Conservation (phyloP, 139 green algal genomes). For the Picochlorum sp. region DNA sequence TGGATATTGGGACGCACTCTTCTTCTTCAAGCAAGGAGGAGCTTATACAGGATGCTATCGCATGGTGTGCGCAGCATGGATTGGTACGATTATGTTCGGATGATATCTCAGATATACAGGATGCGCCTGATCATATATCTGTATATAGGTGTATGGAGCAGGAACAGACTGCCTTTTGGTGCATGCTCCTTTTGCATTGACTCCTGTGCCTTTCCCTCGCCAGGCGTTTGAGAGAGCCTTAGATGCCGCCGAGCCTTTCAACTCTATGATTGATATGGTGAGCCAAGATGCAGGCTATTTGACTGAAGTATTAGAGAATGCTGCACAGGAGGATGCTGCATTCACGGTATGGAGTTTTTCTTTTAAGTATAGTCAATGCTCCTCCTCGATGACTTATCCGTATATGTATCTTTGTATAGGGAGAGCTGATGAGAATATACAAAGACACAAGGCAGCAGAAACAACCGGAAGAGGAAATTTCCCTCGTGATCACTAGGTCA, state of each 20-base stretch:
- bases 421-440: neutral
- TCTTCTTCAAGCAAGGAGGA: constrained; percentile 8
- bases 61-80: constrained; percentile 73
- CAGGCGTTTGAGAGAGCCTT: constrained; percentile 43
- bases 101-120: neutral
- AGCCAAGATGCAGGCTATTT: constrained; percentile 70
- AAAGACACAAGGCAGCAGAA: neutral
- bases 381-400: neutral
- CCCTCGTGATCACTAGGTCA: constrained; percentile 76
- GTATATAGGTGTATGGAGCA: constrained; percentile 33
- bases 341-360: constrained; percentile 58
- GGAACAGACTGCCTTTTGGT: constrained; percentile 30
- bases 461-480: constrained; percentile 22
- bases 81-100: constrained; percentile 27
- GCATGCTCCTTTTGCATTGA: constrained; percentile 77
- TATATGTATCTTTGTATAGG: neutral
- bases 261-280: constrained; percentile 71
- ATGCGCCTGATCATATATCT: neutral
- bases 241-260: constrained; percentile 57
- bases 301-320: constrained; percentile 38
- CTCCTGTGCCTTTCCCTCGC: constrained; percentile 75
- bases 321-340: constrained; percentile 57
- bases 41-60: constrained; percentile 61
- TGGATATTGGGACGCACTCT: too few relatives aligned
- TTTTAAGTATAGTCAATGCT: neutral